Percentiles rank a stretch among this genome's conserved stretches.
Evolutionary conservation across 1,139 yeast species (phyloP).

Genomic region (Kodamaea ohmeri): DNA sequence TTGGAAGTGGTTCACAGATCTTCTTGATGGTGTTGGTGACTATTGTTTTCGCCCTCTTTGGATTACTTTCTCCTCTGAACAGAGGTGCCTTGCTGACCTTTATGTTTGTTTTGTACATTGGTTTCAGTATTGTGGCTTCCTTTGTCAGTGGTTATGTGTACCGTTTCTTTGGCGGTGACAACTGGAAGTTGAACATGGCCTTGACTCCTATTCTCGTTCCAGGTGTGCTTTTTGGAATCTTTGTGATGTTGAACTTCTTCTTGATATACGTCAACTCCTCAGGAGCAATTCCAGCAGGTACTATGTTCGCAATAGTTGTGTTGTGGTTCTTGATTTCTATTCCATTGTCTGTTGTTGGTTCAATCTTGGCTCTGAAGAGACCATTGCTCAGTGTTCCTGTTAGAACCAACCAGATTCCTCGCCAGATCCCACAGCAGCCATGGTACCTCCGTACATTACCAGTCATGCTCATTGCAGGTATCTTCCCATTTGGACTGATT

Average conservation of each 20-base stretch:
- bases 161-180: slow-evolving; percentile 87
- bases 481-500: slow-evolving; percentile 92
- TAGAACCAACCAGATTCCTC: slow-evolving; percentile 88
- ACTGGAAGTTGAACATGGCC: slow-evolving; percentile 82
- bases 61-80: slow-evolving; percentile 88
- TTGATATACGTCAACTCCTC: slow-evolving; percentile 77
- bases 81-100: slow-evolving; percentile 92
- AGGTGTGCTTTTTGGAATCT: slow-evolving; percentile 61
- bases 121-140: slow-evolving; percentile 79
- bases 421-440: slow-evolving; percentile 93
- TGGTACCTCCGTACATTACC: slow-evolving; percentile 73
- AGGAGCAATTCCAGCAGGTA: slow-evolving; percentile 93
- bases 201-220: slow-evolving; percentile 86
- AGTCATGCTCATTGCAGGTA: slow-evolving; percentile 74
- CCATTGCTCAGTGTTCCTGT: slow-evolving; percentile 67
- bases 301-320: slow-evolving; percentile 74
- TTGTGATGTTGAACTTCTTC: slow-evolving; percentile 76
- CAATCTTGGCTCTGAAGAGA: slow-evolving; percentile 70
- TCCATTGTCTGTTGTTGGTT: slow-evolving; percentile 81
- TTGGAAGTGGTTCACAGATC: slow-evolving; percentile 88
- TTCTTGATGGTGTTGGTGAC: slow-evolving; percentile 75
- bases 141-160: slow-evolving; percentile 82
- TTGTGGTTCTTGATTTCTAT: slow-evolving; percentile 86
- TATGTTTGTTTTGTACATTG: slow-evolving; percentile 77
- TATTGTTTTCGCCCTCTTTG: slow-evolving; percentile 79